A percentile compares a stretch with the other conserved stretches of the same genome.
Conservation (phyloP, 2,329 filamentous ascomycete species). For the Phoma sp. region DNA sequence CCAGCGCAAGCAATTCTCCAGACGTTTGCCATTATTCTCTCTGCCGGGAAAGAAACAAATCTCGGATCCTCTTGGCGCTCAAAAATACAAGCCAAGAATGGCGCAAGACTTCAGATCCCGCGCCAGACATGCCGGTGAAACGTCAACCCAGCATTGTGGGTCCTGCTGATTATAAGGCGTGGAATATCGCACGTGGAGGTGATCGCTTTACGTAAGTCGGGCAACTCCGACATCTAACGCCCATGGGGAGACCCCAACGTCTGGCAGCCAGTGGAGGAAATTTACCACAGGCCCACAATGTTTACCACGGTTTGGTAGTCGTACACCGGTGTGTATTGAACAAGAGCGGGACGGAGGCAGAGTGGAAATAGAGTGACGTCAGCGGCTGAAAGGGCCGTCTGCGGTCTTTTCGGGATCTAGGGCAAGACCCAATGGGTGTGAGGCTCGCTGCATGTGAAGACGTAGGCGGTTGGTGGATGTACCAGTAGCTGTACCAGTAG, state of each 20-base stretch:
- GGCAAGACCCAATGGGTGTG: conserved; percentile 1
- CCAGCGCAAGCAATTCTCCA: not conserved
- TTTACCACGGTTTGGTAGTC: conserved; percentile 10
- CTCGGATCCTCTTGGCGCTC: not conserved
- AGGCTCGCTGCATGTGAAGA: not conserved
- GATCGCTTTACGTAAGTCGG: conserved; percentile 12
- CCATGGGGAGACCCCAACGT: conserved; percentile 5
- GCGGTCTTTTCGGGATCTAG: not conserved
- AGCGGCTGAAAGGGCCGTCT: conserved; percentile 11
- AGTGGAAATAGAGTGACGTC: conserved; percentile 7
- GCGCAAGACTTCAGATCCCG: not conserved
- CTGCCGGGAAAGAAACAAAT: not conserved
- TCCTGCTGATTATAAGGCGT: not conserved
- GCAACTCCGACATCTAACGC: conserved; percentile 3
- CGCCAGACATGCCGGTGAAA: not conserved
- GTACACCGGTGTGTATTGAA: conserved; percentile 7
- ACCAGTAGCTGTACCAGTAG: not conserved
- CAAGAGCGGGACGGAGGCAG: conserved; percentile 8
- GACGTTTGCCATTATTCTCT: not conserved
- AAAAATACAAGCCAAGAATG: not conserved
- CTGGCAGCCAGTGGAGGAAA: conserved; percentile 1
- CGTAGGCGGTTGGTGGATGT: not conserved
- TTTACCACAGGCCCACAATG: conserved; percentile 5
- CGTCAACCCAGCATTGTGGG: not conserved
- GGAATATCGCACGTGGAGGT: conserved; percentile 1